A percentile compares a stretch with the other conserved stretches of the same genome.
These are phyloP conservation scores for Fusarium caatingaense DNA, from an alignment of 2,329 filamentous ascomycete genomes.

Conservation along the genomic window DNA sequence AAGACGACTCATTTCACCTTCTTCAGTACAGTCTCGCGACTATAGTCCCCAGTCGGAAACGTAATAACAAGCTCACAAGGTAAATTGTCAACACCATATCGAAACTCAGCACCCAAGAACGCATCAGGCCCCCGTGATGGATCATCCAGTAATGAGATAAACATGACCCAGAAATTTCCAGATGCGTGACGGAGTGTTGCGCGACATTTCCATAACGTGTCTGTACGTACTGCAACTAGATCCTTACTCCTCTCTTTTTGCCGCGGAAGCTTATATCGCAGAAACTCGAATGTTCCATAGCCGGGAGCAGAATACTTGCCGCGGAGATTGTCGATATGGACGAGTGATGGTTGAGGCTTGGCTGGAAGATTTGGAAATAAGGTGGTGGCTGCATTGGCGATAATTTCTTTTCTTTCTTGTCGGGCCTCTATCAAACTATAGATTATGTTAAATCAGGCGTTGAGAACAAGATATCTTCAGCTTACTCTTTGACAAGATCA, in stretches of 20 bases:
- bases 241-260: slow-evolving; percentile 20
- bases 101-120: not conserved
- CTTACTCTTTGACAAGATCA: slow-evolving; percentile 36
- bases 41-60: not conserved
- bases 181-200: slow-evolving; percentile 46
- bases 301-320: slow-evolving; percentile 60
- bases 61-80: not conserved
- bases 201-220: slow-evolving; percentile 41
- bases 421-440: not conserved
- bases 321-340: slow-evolving; percentile 16
- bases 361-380: not conserved
- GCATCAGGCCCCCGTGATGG: not conserved
- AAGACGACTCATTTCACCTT: not conserved
- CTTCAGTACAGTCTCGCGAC: not conserved
- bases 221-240: slow-evolving; percentile 40
- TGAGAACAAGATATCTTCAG: too few relatives aligned
- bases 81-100: not conserved
- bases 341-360: not conserved
- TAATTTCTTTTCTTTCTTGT: slow-evolving; percentile 16
- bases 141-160: not conserved
- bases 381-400: not conserved
- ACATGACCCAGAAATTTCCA: slow-evolving; percentile 46
- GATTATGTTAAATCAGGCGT: not conserved
- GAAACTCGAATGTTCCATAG: slow-evolving; percentile 49
- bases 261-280: not conserved